Base-by-base conservation (phyloP, 345 rosid genomes). In the Eucalyptus viminalis region DNA sequence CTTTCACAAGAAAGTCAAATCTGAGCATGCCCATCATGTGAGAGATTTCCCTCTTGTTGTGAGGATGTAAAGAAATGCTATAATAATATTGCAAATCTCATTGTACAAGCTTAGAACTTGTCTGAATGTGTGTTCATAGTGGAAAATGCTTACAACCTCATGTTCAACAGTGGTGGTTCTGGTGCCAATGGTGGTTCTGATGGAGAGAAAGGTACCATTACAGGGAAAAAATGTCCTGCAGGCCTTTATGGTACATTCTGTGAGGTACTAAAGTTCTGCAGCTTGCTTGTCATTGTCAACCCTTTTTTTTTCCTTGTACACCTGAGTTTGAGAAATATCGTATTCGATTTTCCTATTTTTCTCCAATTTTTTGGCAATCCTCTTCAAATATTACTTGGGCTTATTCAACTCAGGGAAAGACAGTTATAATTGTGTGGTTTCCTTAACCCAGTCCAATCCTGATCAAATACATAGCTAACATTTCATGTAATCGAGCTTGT, bases 181-280 rank as follows among this genome's bases (percentile, higher is more conserved):
- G 99, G 98, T 45, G 90, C 92, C 87, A 91, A 93, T 91, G 99
- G 97, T 91, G 98, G 98, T 88, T 95, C 89, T 88, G 93, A 92
- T 80, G 99, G 99, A 80, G 97, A 95, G 88, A 92, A 90, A 86
- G 99, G 99, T 90, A 97, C 99, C 12, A 91, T 96, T 89, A 96
- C 99, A 67, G 99, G 99, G 51, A 97, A 94, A 91, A 95, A 90
- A 87, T 98, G 99, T 88, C 99, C 99, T 40, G 93, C 91, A 91
- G 99, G 99, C 51, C 98, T 98, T 89, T 95, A 94, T 92, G 99
- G 99, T 90, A 96, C 96, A 92, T 98, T 96, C 90, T 98, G 99
- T 91, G 86, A 91, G 96, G 99, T 98, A 93, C 83, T 92, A 47
- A 90, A 49, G 25, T 54, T 51, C 13, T 45, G 31, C 43, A 40